Base-by-base conservation (phyloP, 2,329 filamentous ascomycete genomes). In the Aciculosporium take region DNA sequence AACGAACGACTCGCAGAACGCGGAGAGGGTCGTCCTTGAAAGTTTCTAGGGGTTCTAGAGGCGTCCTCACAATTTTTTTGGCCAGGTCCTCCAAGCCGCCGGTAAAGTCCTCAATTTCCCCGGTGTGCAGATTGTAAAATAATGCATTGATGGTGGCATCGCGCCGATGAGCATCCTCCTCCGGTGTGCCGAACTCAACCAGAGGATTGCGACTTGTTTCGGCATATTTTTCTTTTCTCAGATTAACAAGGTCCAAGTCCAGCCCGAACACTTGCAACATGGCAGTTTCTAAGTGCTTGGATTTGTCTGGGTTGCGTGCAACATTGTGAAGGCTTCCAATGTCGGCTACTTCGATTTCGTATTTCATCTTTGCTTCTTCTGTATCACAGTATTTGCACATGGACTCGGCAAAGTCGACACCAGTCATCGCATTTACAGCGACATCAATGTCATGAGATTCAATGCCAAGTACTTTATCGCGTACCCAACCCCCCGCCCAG, bases 401-500 rank as follows among this genome's bases (percentile, higher is more conserved):
- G 20, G 32, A 27, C 15, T 41, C 32, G 15, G 37, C 21, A n/a
- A 49, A 46, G 9, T 45, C 20, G 21, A 39, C 37, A 1, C 48
- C 46, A 3, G 46, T 49, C 2, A 47, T 6, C 4, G 48, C 46
- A 31, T 30, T 49, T 4, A 49, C 27, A 3, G 38, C 42, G 25
- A 49, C 10, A 18, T 48, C 48, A 5, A 49, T 36, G 37, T 49
- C 48, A 2, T 43, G 46, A 1, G 46, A 48, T 5, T 40, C 39
- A 18, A 48, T 45, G 17, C 46, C 48, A 4, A 49, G 43, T 1
- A 49, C 38, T 2, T 46, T 46, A 15, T 49, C 48, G 2, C 48
- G 46, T n/a, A 49, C 46, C 48, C 48, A 49, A 15, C 48, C 48
- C 1, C 48, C 48, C 3, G 48, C 44, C 73, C 83, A 89, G 38